phyloP scores from a whole-genome alignment of 495 filamentous ascomycete species.

The Lophiotrema nucula region DNA sequence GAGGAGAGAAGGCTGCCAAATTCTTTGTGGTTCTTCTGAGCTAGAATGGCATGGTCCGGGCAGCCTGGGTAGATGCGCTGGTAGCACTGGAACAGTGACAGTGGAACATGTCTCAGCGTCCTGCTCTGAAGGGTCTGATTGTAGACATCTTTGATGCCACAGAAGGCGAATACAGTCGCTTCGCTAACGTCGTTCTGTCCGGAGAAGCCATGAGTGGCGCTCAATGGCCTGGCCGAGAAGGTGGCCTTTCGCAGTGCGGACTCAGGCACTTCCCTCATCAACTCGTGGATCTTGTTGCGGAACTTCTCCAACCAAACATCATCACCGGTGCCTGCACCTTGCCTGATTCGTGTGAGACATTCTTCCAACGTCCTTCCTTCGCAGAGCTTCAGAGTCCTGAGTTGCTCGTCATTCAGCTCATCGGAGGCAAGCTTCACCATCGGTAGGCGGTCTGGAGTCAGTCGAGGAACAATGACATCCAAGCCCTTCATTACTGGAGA shows the following conservation, averaged over 20 bases:
- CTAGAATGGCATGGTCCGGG: constrained; percentile 53
- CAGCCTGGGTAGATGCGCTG: constrained; percentile 54
- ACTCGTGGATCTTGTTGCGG: constrained; percentile 43
- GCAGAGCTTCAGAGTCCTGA: constrained; percentile 50
- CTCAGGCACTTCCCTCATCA: constrained; percentile 48
- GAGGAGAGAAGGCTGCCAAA: constrained; percentile 43
- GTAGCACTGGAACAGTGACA: constrained; percentile 57
- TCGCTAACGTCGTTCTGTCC: constrained; percentile 14
- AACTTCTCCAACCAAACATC: constrained; percentile 48
- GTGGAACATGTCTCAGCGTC: constrained; percentile 48
- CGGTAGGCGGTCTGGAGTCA: constrained; percentile 66
- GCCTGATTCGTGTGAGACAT: constrained; percentile 50
- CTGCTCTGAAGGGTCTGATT: constrained; percentile 39
- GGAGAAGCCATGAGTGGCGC: constrained; percentile 44
- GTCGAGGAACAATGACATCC: constrained; percentile 61
- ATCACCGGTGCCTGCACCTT: constrained; percentile 37
- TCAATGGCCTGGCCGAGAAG: constrained; percentile 51
- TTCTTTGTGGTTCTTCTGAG: constrained; percentile 49
- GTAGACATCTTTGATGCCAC: constrained; percentile 54
- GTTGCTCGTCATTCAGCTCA: constrained; percentile 57
- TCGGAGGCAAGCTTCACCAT: constrained; percentile 58
- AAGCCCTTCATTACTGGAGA: constrained; percentile 60
- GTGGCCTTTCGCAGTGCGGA: constrained; percentile 49
- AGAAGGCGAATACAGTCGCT: constrained; percentile 54
- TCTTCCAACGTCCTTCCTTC: constrained; percentile 57